phyloP scores from a whole-genome alignment of 2,329 filamentous ascomycete species.

The Cladosporium sp. region DNA sequence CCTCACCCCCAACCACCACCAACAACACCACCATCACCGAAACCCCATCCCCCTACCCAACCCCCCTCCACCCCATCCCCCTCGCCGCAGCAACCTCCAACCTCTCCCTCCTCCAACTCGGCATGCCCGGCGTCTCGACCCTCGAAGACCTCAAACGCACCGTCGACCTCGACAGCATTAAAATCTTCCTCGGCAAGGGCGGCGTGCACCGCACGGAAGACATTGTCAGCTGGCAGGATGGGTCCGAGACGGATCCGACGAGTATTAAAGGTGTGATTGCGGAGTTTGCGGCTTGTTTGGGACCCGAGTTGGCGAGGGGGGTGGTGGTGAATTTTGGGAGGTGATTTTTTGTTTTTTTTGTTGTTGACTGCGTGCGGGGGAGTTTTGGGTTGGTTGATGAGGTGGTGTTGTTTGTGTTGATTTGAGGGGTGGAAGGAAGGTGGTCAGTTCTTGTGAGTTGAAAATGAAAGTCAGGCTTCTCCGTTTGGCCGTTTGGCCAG shows the following conservation, averaged over 20 bases:
- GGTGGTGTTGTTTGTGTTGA: too few relatives aligned
- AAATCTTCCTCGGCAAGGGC: constrained; percentile 44
- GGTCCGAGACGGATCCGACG: constrained; percentile 44
- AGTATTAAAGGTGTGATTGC: constrained; percentile 60
- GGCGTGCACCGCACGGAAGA: constrained; percentile 35
- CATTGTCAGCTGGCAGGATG: constrained; percentile 56
- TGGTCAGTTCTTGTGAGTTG: too few relatives aligned
- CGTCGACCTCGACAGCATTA: constrained; percentile 56
- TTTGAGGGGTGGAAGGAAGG: too few relatives aligned
- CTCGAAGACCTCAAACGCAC: constrained; percentile 46
- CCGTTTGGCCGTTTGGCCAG: too few relatives aligned
- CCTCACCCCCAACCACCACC: too few relatives aligned
- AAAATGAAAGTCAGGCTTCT: too few relatives aligned
- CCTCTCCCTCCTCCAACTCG: constrained; percentile 53
- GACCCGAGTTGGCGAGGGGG: constrained; percentile 52
- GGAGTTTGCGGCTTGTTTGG: constrained; percentile 63
- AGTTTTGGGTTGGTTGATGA: background rate
- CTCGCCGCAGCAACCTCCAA: constrained; percentile 32
- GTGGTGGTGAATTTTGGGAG: constrained; percentile 55
- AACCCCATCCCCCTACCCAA: constrained; percentile 3
- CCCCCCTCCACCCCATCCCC: constrained; percentile 20
- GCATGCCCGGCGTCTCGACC: constrained; percentile 63
- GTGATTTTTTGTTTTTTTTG: background rate
- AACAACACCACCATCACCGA: background rate
- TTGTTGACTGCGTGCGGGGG: background rate